Evolutionary conservation across 1,284 basidiomycete species (phyloP), one percentile per base, ranked within the genome.

Genomic region (Ceratobasidium sp.): DNA sequence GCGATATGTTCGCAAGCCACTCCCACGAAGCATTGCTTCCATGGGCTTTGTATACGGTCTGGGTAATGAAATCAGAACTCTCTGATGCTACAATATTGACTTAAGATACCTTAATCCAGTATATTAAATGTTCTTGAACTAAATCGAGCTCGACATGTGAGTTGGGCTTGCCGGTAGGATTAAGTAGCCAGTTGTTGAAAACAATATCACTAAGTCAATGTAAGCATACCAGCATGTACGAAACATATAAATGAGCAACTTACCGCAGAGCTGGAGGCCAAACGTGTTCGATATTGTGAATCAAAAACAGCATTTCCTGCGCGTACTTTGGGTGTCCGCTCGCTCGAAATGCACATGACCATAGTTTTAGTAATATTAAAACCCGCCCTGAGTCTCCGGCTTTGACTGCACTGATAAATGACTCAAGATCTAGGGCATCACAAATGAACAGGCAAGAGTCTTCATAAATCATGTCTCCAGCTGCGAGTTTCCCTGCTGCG

Each of bases 61-160:
- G 49, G 5, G 4, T 23, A 49, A 49, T 55, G 32, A 21, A 43
- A 43, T 28, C 28, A 21, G 5, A 49, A 30, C n/a, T n/a, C n/a
- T n/a, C n/a, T n/a, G 2, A 21, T 2, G 13, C 21, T 23, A 61
- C 41, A 8, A 43, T 8, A 23, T 26, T 41, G 7, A 14, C 46
- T 44, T 26, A 41, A 38, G 74, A 18, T 30, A 79, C 80, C 77
- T 81, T 81, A 52, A 81, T 82, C 82, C 82, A 83, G 61, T 77
- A 83, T 58, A 82, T 84, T 59, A 82, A 54, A 66, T 85, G 83
- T 63, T 85, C 83, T 61, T 84, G 83, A 46, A 84, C 59, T 0
- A 84, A 77, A 64, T 85, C 83, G 1, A 82, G 77, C 26, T 81
- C 79, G 0, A 82, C 76, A 62, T 76, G 83, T 0, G 73, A 66